These are phyloP conservation scores for Hortiboletus campestris DNA, from an alignment of 768 basidiomycete species.

Conservation along the genomic window DNA sequence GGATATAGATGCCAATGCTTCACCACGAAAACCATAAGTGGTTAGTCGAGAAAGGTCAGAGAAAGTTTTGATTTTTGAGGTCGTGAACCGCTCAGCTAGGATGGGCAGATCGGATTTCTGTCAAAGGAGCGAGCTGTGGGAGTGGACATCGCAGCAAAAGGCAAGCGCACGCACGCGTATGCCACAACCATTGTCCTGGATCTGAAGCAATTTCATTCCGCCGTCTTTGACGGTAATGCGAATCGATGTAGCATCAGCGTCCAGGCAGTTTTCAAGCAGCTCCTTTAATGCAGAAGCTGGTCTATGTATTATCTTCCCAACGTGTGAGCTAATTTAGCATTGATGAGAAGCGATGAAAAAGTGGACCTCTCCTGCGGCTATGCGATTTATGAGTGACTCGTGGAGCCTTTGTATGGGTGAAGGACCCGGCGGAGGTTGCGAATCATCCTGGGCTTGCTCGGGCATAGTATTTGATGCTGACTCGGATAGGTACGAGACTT, in stretches of 20 bases:
- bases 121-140: background rate
- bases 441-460: slow-evolving; percentile 6
- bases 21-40: slow-evolving; percentile 96
- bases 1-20: slow-evolving; percentile 94
- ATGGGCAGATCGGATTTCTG: slow-evolving; percentile 88
- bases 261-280: slow-evolving; percentile 91
- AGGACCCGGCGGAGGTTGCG: slow-evolving; percentile 40
- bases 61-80: slow-evolving; percentile 86
- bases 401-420: slow-evolving; percentile 72
- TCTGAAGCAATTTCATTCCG: slow-evolving; percentile 90
- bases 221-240: slow-evolving; percentile 91
- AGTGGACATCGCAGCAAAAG: background rate
- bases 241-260: slow-evolving; percentile 87
- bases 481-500: background rate
- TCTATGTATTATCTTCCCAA: slow-evolving; percentile 71
- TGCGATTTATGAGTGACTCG: slow-evolving; percentile 85
- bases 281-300: slow-evolving; percentile 97
- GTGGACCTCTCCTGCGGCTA: slow-evolving; percentile 74
- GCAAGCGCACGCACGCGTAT: slow-evolving; percentile 63
- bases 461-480: slow-evolving; percentile 6
- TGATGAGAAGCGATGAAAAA: background rate
- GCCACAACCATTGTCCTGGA: slow-evolving; percentile 95
- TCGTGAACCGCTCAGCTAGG: slow-evolving; percentile 92
- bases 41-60: slow-evolving; percentile 79
- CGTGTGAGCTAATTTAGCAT: slow-evolving; percentile 16